Conservation (phyloP, 805 yeast genomes). For the Suhomyces kilbournensis region DNA sequence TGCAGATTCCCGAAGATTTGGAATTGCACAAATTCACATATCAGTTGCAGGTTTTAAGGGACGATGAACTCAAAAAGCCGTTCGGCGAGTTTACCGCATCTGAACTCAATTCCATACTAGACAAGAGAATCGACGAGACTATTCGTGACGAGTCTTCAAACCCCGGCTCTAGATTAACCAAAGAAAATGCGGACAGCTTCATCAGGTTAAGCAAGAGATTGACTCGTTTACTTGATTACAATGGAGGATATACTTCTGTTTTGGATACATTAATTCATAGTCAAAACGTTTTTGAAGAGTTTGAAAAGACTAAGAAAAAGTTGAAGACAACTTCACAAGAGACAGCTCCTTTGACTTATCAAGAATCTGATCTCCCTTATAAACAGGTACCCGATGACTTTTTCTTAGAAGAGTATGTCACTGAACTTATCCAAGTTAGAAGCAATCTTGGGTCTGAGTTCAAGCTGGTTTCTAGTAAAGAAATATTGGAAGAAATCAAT, state of each 20-base stretch:
- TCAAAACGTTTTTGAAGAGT: conserved; percentile 24
- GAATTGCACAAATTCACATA: conserved; percentile 13
- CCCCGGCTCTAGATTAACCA: conserved; percentile 13
- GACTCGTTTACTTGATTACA: conserved; percentile 37
- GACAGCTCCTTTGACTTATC: background rate
- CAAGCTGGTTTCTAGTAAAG: conserved; percentile 7
- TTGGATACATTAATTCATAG: conserved; percentile 56
- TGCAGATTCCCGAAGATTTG: conserved; percentile 20
- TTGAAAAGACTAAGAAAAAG: conserved; percentile 18
- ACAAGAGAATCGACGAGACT: conserved; percentile 14
- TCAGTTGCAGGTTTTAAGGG: conserved; percentile 18
- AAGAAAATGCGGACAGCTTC: conserved; percentile 12
- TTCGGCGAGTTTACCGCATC: conserved; percentile 6
- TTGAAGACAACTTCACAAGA: background rate
- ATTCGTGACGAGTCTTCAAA: conserved; percentile 9
- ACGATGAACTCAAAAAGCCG: conserved; percentile 7
- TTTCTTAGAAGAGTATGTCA: conserved; percentile 29
- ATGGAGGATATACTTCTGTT: conserved; percentile 58
- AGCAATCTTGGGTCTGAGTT: conserved; percentile 17
- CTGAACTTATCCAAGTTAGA: conserved; percentile 27
- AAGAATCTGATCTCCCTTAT: conserved; percentile 11
- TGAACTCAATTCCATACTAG: conserved; percentile 15
- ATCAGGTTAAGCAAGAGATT: conserved; percentile 16
- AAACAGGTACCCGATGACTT: conserved; percentile 33
- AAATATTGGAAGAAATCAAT: conserved; percentile 15